Conservation (phyloP, 108 stramenopile species). For the Cyclotella sp. region DNA sequence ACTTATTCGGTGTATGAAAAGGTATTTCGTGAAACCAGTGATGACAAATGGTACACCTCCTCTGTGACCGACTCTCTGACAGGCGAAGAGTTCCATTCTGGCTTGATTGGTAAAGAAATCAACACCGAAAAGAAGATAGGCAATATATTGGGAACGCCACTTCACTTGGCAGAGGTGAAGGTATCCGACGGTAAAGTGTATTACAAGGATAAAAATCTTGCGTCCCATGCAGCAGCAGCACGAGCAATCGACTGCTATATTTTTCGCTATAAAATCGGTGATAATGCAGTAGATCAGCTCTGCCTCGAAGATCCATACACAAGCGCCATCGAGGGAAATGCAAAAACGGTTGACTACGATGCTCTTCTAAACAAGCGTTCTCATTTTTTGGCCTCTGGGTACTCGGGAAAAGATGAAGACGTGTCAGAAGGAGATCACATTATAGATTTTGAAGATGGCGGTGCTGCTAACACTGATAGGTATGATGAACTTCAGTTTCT, state of each 20-base stretch:
- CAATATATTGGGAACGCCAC: neutral
- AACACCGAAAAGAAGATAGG: conserved; percentile 13
- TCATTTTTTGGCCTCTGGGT: neutral
- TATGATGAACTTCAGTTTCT: neutral
- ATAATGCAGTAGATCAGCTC: conserved; percentile 8
- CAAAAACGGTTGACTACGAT: conserved; percentile 22
- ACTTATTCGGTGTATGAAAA: neutral
- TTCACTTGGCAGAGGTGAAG: conserved; percentile 1
- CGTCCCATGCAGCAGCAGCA: conserved; percentile 48
- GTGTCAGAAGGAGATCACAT: neutral
- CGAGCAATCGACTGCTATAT: conserved; percentile 48
- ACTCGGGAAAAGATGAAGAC: neutral
- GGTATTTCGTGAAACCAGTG: neutral
- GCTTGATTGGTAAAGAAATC: conserved; percentile 18
- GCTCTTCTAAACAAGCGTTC: neutral
- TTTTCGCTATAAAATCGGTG: conserved; percentile 1
- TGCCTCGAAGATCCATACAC: conserved; percentile 31
- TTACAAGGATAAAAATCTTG: conserved; percentile 6
- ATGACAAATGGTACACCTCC: conserved; percentile 23
- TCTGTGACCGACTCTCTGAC: conserved; percentile 36
- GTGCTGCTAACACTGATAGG: conserved; percentile 14
- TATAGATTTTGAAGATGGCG: conserved; percentile 1
- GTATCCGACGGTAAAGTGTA: conserved; percentile 15
- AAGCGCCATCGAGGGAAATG: neutral
- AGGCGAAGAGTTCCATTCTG: conserved; percentile 35